These are phyloP conservation scores for Solanum piurae DNA, from an alignment of 257 asterid species.

Conservation along the genomic window DNA sequence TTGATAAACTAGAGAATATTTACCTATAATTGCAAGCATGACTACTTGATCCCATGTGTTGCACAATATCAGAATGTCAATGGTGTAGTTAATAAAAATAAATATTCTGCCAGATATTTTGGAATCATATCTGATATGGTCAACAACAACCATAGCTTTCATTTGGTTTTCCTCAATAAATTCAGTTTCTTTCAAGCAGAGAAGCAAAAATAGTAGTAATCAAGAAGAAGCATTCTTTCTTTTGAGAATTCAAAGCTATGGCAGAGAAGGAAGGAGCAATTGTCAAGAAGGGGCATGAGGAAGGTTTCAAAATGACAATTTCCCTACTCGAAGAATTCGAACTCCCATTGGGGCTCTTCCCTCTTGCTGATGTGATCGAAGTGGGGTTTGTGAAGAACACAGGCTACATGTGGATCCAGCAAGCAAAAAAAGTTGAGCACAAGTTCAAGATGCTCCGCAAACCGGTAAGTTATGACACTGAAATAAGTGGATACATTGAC, in stretches of 20 bases:
- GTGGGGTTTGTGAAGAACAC: constrained; percentile 55
- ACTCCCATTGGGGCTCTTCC: constrained; percentile 65
- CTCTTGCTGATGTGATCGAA: constrained; percentile 51
- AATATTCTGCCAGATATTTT: background rate
- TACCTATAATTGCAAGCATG: background rate
- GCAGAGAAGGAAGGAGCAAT: constrained; percentile 66
- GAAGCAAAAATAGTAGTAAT: background rate
- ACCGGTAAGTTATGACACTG: constrained; percentile 42
- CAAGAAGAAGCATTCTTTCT: background rate
- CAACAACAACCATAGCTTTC: background rate
- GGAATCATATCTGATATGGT: background rate
- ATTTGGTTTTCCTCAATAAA: constrained; percentile 13
- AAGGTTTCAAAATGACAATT: constrained; percentile 35
- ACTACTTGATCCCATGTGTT: background rate
- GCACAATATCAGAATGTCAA: background rate
- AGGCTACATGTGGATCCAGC: constrained; percentile 71
- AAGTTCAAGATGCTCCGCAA: constrained; percentile 51
- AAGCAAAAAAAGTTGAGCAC: constrained; percentile 56
- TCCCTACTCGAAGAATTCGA: constrained; percentile 56
- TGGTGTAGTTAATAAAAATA: background rate
- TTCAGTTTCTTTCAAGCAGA: background rate
- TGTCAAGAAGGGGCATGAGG: constrained; percentile 40
- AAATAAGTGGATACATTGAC: constrained; percentile 35
- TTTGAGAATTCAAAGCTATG: constrained; percentile 15
- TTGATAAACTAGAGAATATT: background rate